These are phyloP conservation scores for Colletotrichum chlorophyti DNA, from an alignment of 2,329 filamentous ascomycete genomes.

Conservation along the genomic window DNA sequence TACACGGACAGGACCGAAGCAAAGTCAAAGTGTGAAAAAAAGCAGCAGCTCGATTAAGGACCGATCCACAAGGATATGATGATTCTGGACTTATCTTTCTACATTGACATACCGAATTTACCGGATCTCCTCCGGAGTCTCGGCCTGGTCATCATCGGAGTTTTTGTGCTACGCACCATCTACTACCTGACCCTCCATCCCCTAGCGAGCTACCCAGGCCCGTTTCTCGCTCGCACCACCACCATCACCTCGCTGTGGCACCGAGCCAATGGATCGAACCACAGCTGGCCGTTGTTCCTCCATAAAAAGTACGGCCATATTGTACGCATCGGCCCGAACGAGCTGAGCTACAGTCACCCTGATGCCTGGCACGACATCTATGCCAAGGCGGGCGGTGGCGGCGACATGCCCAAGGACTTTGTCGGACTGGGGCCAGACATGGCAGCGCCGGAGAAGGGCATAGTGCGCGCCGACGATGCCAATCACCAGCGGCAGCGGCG, in stretches of 20 bases:
- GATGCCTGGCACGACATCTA: slow-evolving; percentile 31
- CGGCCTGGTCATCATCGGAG: background rate
- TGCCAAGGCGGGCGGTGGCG: slow-evolving; percentile 21
- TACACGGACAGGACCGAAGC: background rate
- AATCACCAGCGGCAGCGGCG: slow-evolving; percentile 28
- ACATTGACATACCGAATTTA: background rate
- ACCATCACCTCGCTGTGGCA: slow-evolving; percentile 16
- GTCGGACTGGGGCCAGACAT: slow-evolving; percentile 39
- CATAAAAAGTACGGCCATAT: slow-evolving; percentile 34
- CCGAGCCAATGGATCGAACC: slow-evolving; percentile 23
- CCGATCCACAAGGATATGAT: background rate
- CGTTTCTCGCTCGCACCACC: slow-evolving; percentile 18
- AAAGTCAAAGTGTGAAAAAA: background rate
- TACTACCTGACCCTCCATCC: slow-evolving; percentile 25
- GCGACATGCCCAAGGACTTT: slow-evolving; percentile 33
- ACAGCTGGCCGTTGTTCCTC: slow-evolving; percentile 19
- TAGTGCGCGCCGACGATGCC: slow-evolving; percentile 19
- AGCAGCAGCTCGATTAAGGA: background rate
- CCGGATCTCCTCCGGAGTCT: background rate
- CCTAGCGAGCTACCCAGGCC: slow-evolving; percentile 21
- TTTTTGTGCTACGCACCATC: slow-evolving; percentile 14
- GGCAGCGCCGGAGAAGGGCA: slow-evolving; percentile 33
- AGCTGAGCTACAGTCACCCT: slow-evolving; percentile 29
- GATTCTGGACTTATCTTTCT: slow-evolving; percentile 1
- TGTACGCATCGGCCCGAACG: slow-evolving; percentile 27